Evolutionary conservation across 164 flowering plant genomes (phyloP).

Genomic region (Berberis thunbergii): DNA sequence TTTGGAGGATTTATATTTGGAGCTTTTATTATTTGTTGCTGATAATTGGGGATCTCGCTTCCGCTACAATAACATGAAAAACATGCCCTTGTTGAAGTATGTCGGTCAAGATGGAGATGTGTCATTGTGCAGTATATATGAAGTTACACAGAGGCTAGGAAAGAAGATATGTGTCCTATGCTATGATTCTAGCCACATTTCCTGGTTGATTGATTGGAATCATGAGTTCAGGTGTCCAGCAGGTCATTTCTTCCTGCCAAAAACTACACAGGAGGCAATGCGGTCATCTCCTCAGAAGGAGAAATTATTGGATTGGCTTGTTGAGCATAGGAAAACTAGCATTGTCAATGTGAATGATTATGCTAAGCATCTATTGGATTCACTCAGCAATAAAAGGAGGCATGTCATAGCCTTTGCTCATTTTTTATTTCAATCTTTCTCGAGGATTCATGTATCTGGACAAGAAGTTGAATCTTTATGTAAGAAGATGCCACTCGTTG

Average conservation of each 20-base stretch:
- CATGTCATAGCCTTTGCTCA: conserved; percentile 28
- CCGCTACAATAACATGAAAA: neutral
- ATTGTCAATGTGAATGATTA: conserved; percentile 18
- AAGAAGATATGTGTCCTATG: conserved; percentile 1
- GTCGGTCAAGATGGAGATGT: conserved; percentile 5
- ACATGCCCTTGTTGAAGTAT: conserved; percentile 7
- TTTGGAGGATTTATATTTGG: conserved; percentile 8
- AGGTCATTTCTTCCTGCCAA: neutral
- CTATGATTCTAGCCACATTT: neutral
- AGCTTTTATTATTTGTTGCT: conserved; percentile 9
- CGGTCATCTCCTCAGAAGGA: neutral
- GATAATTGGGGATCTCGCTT: conserved; percentile 7
- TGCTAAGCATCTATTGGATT: conserved; percentile 13
- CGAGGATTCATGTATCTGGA: conserved; percentile 9
- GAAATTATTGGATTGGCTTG: neutral
- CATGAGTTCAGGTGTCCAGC: conserved; percentile 1
- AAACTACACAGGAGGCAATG: neutral
- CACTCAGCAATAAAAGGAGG: conserved; percentile 12
- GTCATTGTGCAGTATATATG: conserved; percentile 3
- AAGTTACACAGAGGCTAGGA: neutral
- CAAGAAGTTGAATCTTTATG: conserved; percentile 20
- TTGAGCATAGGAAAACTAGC: neutral
- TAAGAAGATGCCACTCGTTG: conserved; percentile 32
- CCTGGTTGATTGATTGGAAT: conserved; percentile 8
- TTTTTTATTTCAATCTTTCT: conserved; percentile 38